Evolutionary conservation across 306 rosid species (phyloP).

Genomic region (Argentina anserina): DNA sequence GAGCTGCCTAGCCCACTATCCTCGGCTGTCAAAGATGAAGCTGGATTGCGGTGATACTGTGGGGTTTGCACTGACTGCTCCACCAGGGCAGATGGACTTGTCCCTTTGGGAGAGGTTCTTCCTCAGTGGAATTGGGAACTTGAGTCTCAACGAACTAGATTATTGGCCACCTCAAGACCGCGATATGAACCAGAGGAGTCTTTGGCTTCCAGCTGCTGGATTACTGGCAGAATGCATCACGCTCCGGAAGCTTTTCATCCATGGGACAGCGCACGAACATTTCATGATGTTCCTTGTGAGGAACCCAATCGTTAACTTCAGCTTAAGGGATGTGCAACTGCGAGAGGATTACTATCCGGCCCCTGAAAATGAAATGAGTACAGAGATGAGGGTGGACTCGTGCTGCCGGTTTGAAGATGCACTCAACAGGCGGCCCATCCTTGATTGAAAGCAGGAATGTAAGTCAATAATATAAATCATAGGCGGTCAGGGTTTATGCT

Average conservation of each 20-base stretch:
- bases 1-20: slow-evolving; percentile 48
- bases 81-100: slow-evolving; percentile 79
- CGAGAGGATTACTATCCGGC: slow-evolving; percentile 86
- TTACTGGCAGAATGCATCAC: slow-evolving; percentile 56
- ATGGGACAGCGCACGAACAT: slow-evolving; percentile 78
- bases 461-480: not conserved
- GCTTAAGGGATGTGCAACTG: slow-evolving; percentile 75
- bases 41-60: slow-evolving; percentile 79
- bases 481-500: not conserved
- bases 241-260: slow-evolving; percentile 81
- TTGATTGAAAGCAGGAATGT: slow-evolving; percentile 36
- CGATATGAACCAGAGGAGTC: slow-evolving; percentile 76
- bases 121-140: slow-evolving; percentile 54
- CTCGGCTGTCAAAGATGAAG: slow-evolving; percentile 68
- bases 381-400: slow-evolving; percentile 85
- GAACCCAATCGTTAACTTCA: slow-evolving; percentile 38
- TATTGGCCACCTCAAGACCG: slow-evolving; percentile 95
- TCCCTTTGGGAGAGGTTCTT: slow-evolving; percentile 93
- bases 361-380: slow-evolving; percentile 82
- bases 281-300: slow-evolving; percentile 69
- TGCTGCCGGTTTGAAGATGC: slow-evolving; percentile 92
- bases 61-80: slow-evolving; percentile 75
- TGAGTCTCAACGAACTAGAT: slow-evolving; percentile 61
- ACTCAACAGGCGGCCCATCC: slow-evolving; percentile 52
- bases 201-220: slow-evolving; percentile 77